Percentiles rank a stretch among this genome's conserved stretches.
phyloP scores from a whole-genome alignment of 2,329 filamentous ascomycete genomes.

The Fusarium gaditjirri region DNA sequence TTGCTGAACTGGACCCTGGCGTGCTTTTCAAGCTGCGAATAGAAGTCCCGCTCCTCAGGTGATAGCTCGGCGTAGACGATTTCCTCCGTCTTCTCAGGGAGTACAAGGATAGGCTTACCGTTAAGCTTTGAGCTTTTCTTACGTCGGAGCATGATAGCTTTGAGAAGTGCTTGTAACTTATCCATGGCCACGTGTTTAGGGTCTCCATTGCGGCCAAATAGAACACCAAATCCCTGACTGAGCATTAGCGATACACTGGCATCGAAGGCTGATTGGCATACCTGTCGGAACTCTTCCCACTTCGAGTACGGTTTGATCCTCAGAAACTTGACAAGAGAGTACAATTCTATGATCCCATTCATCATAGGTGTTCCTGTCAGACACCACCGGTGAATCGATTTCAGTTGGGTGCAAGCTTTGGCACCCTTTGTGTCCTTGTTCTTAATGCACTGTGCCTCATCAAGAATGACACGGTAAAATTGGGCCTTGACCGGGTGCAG shows the following conservation, averaged over 20 bases:
- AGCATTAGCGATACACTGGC: not conserved
- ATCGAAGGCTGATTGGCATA: constrained; percentile 47
- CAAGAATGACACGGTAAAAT: constrained; percentile 84
- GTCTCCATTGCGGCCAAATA: constrained; percentile 54
- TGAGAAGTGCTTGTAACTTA: constrained; percentile 78
- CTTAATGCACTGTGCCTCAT: constrained; percentile 87
- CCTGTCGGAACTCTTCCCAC: constrained; percentile 68
- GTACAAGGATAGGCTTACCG: constrained; percentile 80
- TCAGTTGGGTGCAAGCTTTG: constrained; percentile 72
- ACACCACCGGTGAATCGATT: constrained; percentile 80
- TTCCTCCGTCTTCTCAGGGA: constrained; percentile 81
- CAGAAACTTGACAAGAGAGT: constrained; percentile 80
- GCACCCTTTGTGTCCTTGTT: constrained; percentile 80
- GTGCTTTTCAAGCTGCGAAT: constrained; percentile 76
- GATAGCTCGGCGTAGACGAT: constrained; percentile 79
- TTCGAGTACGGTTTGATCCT: constrained; percentile 79
- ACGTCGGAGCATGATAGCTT: constrained; percentile 82
- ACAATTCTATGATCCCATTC: constrained; percentile 83
- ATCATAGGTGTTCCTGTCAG: constrained; percentile 89
- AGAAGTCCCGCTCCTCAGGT: constrained; percentile 79
- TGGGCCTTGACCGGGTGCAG: constrained; percentile 68
- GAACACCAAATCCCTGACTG: constrained; percentile 54
- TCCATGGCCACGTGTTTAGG: constrained; percentile 73
- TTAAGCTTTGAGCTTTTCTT: constrained; percentile 84
- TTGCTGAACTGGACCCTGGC: constrained; percentile 79